Percentiles rank a stretch among this genome's conserved stretches.
phyloP scores from a whole-genome alignment of 805 yeast species.

The Komagataella mondaviorum region DNA sequence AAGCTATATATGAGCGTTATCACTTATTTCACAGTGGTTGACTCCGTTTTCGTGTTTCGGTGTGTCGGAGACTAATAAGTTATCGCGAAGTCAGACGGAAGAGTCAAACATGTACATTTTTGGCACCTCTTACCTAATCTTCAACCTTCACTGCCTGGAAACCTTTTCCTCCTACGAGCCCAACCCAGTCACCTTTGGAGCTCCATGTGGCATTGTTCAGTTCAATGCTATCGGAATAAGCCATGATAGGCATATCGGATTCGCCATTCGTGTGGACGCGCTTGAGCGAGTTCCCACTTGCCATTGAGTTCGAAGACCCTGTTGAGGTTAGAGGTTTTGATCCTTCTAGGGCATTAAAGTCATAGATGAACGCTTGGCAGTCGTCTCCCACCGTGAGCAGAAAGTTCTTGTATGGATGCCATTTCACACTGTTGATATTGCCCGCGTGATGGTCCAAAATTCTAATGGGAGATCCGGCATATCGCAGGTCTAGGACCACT shows the following conservation, averaged over 20 bases:
- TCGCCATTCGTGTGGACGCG: constrained; percentile 4
- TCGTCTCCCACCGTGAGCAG: constrained; percentile 58
- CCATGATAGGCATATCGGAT: constrained; percentile 25
- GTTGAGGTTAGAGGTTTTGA: background rate
- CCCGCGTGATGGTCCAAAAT: constrained; percentile 55
- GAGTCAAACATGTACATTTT: constrained; percentile 58
- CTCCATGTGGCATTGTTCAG: constrained; percentile 71
- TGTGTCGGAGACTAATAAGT: background rate
- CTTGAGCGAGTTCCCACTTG: background rate
- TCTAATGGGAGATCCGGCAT: constrained; percentile 74
- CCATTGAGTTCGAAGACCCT: background rate
- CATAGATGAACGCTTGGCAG: constrained; percentile 65
- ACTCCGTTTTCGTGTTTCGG: background rate
- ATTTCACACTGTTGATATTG: constrained; percentile 57
- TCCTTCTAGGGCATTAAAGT: constrained; percentile 22
- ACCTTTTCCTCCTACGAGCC: constrained; percentile 55
- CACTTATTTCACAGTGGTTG: background rate
- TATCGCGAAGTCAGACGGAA: constrained; percentile 19
- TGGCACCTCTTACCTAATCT: constrained; percentile 1
- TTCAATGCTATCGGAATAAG: constrained; percentile 53
- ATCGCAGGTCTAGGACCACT: constrained; percentile 68
- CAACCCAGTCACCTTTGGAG: constrained; percentile 68
- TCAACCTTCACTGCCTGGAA: constrained; percentile 42
- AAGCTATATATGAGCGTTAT: background rate
- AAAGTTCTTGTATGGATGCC: constrained; percentile 71